Evolutionary conservation across 331 rosid species (phyloP), one percentile per base, ranked within the genome.

Genomic region (Cydonia oblonga): DNA sequence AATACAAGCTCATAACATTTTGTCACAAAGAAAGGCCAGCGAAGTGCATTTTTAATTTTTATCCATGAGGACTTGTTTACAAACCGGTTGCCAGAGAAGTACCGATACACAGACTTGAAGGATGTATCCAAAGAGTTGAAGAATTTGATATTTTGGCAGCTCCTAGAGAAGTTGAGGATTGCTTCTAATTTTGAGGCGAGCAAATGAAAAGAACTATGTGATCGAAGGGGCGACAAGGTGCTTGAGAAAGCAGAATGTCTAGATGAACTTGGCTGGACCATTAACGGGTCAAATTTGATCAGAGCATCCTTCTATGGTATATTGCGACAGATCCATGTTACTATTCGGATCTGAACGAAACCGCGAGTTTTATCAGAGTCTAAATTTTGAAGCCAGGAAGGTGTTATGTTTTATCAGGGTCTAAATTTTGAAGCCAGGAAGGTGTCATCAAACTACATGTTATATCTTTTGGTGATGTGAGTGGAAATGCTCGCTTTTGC

Each of bases 251-350:
- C 57, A 58, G 10, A 66, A 29, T 10, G 75, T 19, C 20, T n/a
- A 18, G 3, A 4, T 1, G 15, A 52, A 23, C 56, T 77, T 23
- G 42, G 65, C 1, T 72, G 85, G 85, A 75, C 78, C 11, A 25
- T 75, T 0, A 2, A 46, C 1, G 67, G 13, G 2, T 12, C 0
- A 79, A 71, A 33, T 77, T 70, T 52, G 89, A 80, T 10, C 38
- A 75, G 25, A 85, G 81, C 74, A 78, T 86, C 53, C 79, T 86
- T 12, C 66, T 75, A 0, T 86, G 83, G 87, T 84, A 86, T 44
- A 64, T 86, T 24, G 84, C 89, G 9, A 83, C 87, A 20, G 68
- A 72, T 32, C 46, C 82, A 4, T 80, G 80, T 25, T 72, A 75
- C 18, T 16, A 61, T 64, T 14, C 14, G 24, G 76, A 75, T 4